A percentile compares a stretch with the other conserved stretches of the same genome.
phyloP scores from a whole-genome alignment of 345 rosid genomes.

The Hevea brasiliensis region DNA sequence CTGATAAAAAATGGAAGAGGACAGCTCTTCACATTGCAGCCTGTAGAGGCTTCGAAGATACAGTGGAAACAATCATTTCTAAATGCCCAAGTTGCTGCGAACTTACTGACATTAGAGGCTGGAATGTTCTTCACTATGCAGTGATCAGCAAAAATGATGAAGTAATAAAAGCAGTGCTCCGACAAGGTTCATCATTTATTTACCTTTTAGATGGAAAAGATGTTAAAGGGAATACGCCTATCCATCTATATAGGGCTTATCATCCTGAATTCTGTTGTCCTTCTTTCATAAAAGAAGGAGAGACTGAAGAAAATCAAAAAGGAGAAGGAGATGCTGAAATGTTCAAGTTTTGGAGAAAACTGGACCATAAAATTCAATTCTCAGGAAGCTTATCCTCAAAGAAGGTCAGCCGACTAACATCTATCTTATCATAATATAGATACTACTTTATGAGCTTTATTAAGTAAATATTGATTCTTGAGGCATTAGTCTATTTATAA shows the following conservation, averaged over 20 bases:
- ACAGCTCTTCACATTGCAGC: conserved; percentile 27
- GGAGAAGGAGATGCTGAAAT: no score
- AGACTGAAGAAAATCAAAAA: no score
- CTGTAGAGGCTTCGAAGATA: neutral
- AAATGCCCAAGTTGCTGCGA: conserved; percentile 19
- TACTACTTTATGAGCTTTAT: no score
- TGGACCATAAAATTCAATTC: no score
- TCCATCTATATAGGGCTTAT: neutral
- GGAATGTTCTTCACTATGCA: conserved; percentile 25
- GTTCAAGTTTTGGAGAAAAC: no score
- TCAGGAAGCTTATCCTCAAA: no score
- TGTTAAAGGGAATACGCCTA: conserved; percentile 8
- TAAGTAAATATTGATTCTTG: no score
- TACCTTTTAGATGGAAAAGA: conserved; percentile 13
- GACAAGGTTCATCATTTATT: neutral
- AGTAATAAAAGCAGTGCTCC: neutral
- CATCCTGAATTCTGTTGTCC: neutral
- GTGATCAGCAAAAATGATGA: neutral
- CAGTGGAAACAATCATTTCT: conserved; percentile 5
- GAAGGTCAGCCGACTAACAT: no score
- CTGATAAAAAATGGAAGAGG: neutral
- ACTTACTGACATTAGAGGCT: conserved; percentile 7
- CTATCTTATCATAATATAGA: no score
- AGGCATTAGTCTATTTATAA: no score
- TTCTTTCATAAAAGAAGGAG: no score